Evolutionary conservation across 805 yeast species (phyloP).

Genomic region (Ascoidea tarda): DNA sequence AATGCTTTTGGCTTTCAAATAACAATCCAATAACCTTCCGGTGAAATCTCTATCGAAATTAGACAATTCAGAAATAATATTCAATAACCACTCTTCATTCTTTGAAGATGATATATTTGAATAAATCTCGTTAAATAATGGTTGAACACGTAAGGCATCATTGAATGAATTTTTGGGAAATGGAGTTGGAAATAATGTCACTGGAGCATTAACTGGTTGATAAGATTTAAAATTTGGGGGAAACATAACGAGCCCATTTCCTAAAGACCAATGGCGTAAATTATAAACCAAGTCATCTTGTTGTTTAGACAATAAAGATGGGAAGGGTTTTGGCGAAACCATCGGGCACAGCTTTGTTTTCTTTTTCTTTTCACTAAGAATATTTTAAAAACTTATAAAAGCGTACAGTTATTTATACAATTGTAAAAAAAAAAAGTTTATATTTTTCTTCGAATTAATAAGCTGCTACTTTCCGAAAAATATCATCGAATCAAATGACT

Average conservation of each 20-base stretch:
- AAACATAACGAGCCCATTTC: slow-evolving; percentile 74
- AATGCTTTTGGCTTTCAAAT: slow-evolving; percentile 30
- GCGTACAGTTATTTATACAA: no score
- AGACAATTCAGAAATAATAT: slow-evolving; percentile 39
- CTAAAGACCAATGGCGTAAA: slow-evolving; percentile 60
- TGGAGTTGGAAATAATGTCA: slow-evolving; percentile 85
- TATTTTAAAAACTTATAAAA: no score
- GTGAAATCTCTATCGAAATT: slow-evolving; percentile 65
- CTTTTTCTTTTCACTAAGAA: no score
- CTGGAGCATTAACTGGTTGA: slow-evolving; percentile 58
- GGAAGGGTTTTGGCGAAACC: slow-evolving; percentile 11
- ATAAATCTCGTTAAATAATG: slow-evolving; percentile 59
- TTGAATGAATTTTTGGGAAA: slow-evolving; percentile 57
- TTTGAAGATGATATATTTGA: slow-evolving; percentile 43
- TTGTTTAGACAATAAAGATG: slow-evolving; percentile 15
- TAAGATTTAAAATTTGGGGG: slow-evolving; percentile 38
- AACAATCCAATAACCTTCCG: slow-evolving; percentile 55
- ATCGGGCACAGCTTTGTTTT: background rate
- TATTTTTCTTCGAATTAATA: no score
- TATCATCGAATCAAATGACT: no score
- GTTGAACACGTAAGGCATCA: slow-evolving; percentile 53
- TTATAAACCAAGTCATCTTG: slow-evolving; percentile 24
- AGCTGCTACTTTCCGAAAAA: no score
- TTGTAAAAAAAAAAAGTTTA: no score
- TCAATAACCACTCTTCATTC: slow-evolving; percentile 46